These are phyloP conservation scores for Epichloe elymi DNA, from an alignment of 2,329 filamentous ascomycete species.

Conservation along the genomic window DNA sequence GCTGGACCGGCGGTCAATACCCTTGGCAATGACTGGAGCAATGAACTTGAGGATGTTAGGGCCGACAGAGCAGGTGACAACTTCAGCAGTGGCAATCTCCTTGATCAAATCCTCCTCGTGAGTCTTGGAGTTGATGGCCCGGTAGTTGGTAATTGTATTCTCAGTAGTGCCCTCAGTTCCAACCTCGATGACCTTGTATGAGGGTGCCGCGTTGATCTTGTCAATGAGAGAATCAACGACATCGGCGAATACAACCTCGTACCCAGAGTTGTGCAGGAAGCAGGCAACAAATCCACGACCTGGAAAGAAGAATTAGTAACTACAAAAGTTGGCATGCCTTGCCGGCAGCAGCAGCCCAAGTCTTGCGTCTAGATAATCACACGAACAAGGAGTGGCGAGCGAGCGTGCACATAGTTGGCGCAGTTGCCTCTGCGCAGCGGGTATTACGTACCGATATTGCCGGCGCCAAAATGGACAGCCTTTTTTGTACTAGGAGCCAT, in stretches of 20 bases:
- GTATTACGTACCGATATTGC: conserved; percentile 55
- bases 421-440: neutral
- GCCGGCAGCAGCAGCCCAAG: too few species aligned
- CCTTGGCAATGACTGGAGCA: conserved; percentile 88
- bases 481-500: conserved; percentile 41
- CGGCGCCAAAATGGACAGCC: conserved; percentile 75
- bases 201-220: conserved; percentile 57
- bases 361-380: too few species aligned
- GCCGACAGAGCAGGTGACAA: conserved; percentile 94
- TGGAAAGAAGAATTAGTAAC: conserved; percentile 12
- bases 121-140: conserved; percentile 87
- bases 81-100: conserved; percentile 74
- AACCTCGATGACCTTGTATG: conserved; percentile 89
- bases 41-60: conserved; percentile 95
- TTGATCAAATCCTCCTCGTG: conserved; percentile 69
- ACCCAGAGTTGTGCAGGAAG: conserved; percentile 89
- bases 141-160: conserved; percentile 86
- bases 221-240: conserved; percentile 77
- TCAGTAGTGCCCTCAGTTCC: conserved; percentile 68
- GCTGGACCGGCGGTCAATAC: conserved; percentile 63
- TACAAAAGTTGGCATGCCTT: neutral
- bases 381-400: neutral
- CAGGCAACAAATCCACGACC: conserved; percentile 74
- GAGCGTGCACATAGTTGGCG: neutral
- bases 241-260: conserved; percentile 93